Evolutionary conservation across 371 early-diverging fungal species (phyloP), one percentile per base, ranked within the genome.

Genomic region (Lichtheimia ornata): DNA sequence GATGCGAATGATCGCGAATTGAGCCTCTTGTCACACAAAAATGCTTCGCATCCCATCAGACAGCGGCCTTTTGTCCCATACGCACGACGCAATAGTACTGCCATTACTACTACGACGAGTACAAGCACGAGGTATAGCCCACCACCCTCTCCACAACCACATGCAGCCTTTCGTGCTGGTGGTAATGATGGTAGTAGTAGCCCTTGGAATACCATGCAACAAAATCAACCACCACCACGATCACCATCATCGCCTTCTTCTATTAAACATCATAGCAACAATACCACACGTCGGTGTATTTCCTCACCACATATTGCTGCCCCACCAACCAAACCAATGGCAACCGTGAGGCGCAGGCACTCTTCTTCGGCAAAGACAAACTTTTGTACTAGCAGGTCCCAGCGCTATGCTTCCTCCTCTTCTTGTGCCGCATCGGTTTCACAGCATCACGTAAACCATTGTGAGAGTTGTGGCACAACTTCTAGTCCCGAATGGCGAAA

Each of bases 401-500:
- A 35, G 35, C 35, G 35, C 35, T 35, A 35, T 35, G 35, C 35
- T 35, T 35, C 35, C 11, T 35, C 35, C 35, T 35, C 35, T 35
- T 35, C 35, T 35, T 35, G 35, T 35, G 51, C 27, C 52, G 49
- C 58, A 15, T 57, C 59, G 22, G 17, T 58, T 44, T 43, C 35
- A 57, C 65, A 61, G 54, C 35, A 47, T 18, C 47, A 47, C 4
- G 18, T 18, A 47, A 68, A 62, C n/a, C 43, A 58, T 30, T 80
- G 81, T 64, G 75, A 74, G 59, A 76, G 76, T 51, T 80, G 81
- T 70, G 73, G 73, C 17, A 77, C 81, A 49, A 61, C 61, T 45
- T 64, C 72, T 13, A 80, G 81, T 59, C 81, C 81, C 22, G 81
- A 80, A 71, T 80, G 81, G 81, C 61, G 81, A 35, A 61, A 75